phyloP scores from a whole-genome alignment of 2,329 filamentous ascomycete genomes.

The Epichloe amarillans region DNA sequence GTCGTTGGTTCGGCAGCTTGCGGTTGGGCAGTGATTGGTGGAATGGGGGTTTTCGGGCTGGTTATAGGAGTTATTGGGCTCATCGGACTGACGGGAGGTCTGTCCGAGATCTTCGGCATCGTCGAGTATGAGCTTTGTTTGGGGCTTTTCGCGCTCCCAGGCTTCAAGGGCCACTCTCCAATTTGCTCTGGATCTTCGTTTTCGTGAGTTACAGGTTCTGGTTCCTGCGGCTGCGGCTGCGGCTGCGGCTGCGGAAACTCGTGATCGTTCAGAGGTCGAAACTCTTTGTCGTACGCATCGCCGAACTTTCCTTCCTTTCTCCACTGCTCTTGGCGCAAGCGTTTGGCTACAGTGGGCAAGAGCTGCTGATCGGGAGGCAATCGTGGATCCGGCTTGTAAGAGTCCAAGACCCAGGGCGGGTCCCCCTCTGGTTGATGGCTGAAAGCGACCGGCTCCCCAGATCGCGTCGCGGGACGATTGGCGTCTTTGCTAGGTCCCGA shows the following conservation, averaged over 20 bases:
- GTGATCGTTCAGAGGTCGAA: slow-evolving; percentile 67
- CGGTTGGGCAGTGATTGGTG: slow-evolving; percentile 12
- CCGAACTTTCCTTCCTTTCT: slow-evolving; percentile 82
- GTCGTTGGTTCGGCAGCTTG: slow-evolving; percentile 1
- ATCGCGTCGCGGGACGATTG: slow-evolving; percentile 46
- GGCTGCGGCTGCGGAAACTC: slow-evolving; percentile 21
- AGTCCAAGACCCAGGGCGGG: slow-evolving; percentile 85
- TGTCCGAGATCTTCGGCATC: slow-evolving; percentile 43
- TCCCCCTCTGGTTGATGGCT: slow-evolving; percentile 76
- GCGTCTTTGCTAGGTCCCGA: slow-evolving; percentile 39
- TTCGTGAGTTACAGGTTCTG: slow-evolving; percentile 10
- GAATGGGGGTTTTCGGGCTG: slow-evolving; percentile 17
- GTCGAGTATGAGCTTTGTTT: slow-evolving; percentile 42
- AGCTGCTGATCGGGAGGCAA: slow-evolving; percentile 92
- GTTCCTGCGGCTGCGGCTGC: slow-evolving; percentile 24
- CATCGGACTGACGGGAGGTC: slow-evolving; percentile 18
- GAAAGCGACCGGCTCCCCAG: slow-evolving; percentile 37
- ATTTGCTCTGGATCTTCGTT: slow-evolving; percentile 17
- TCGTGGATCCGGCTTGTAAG: slow-evolving; percentile 91
- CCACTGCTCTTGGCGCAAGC: slow-evolving; percentile 90
- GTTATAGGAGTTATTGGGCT: slow-evolving; percentile 32
- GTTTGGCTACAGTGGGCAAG: slow-evolving; percentile 81
- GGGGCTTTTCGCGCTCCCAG: slow-evolving; percentile 32
- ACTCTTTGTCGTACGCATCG: slow-evolving; percentile 74
- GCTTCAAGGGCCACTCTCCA: slow-evolving; percentile 48